Conservation (phyloP, 768 basidiomycete genomes). For the Calocybe cyanea region DNA sequence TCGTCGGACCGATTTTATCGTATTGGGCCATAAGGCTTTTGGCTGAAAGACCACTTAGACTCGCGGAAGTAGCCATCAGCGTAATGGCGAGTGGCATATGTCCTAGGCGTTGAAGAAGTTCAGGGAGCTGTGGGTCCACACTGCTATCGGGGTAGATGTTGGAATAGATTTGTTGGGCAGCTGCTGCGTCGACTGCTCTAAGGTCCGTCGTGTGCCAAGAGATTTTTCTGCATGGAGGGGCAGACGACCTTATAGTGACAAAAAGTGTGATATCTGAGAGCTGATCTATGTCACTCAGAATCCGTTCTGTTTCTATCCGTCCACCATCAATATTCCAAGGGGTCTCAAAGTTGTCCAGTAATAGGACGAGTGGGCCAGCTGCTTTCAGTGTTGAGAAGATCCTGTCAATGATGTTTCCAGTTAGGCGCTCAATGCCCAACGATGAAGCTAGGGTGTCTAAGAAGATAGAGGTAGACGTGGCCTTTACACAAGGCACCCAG, state of each 20-base stretch:
- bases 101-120: conserved; percentile 20
- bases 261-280: not conserved
- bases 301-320: not conserved
- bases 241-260: conserved; percentile 8
- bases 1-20: not conserved
- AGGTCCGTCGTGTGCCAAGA: conserved; percentile 17
- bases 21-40: conserved; percentile 4
- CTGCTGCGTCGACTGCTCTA: conserved; percentile 12
- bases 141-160: conserved; percentile 16
- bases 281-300: not conserved
- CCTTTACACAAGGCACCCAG: conserved; percentile 28
- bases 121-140: conserved; percentile 17
- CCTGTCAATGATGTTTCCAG: conserved; percentile 13
- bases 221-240: conserved; percentile 25
- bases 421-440: conserved; percentile 11
- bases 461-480: conserved; percentile 20
- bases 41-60: not conserved
- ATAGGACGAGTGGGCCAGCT: conserved; percentile 17
- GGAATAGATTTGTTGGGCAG: conserved; percentile 21
- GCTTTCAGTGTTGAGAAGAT: conserved; percentile 13
- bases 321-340: conserved; percentile 21
- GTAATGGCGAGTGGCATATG: conserved; percentile 30
- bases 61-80: conserved; percentile 24
- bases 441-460: conserved; percentile 20
- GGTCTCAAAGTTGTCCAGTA: conserved; percentile 32